Conservation (phyloP, 805 yeast genomes). For the Yarrowia sp. region DNA sequence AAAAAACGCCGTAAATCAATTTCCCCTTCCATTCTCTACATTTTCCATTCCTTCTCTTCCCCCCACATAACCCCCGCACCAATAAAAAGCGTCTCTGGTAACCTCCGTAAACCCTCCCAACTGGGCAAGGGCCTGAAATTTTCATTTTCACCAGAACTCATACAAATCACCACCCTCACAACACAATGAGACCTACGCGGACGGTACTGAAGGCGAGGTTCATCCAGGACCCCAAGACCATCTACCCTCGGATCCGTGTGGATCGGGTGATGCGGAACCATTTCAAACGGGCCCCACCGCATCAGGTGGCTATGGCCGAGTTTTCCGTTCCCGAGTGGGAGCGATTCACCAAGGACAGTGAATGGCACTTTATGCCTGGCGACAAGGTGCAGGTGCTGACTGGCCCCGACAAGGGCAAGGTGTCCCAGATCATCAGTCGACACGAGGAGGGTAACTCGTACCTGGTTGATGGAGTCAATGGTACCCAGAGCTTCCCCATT, state of each 20-base stretch:
- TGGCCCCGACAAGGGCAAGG: constrained; percentile 72
- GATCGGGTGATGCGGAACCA: constrained; percentile 29
- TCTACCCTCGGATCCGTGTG: constrained; percentile 29
- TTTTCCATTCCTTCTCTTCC: not conserved
- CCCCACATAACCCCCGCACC: not conserved
- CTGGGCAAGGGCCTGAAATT: constrained; percentile 22
- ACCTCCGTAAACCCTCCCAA: not conserved
- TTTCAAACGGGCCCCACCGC: constrained; percentile 30
- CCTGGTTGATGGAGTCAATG: constrained; percentile 64
- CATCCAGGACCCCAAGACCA: constrained; percentile 22
- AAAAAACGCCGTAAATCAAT: not conserved
- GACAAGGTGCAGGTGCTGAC: constrained; percentile 70
- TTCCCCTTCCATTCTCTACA: not conserved
- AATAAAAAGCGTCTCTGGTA: not conserved
- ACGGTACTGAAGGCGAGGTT: constrained; percentile 14
- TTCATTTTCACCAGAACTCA: not conserved
- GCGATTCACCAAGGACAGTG: constrained; percentile 44
- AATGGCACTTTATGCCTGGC: constrained; percentile 66
- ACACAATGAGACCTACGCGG: constrained; percentile 20
- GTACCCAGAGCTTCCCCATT: constrained; percentile 56
- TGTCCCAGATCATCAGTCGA: constrained; percentile 62
- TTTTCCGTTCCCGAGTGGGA: constrained; percentile 38
- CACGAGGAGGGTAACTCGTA: constrained; percentile 60
- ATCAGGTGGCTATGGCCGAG: constrained; percentile 29
- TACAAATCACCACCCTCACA: constrained; percentile 1